Conservation (phyloP, 768 basidiomycete genomes). For the Strobilomyces dryophilus region DNA sequence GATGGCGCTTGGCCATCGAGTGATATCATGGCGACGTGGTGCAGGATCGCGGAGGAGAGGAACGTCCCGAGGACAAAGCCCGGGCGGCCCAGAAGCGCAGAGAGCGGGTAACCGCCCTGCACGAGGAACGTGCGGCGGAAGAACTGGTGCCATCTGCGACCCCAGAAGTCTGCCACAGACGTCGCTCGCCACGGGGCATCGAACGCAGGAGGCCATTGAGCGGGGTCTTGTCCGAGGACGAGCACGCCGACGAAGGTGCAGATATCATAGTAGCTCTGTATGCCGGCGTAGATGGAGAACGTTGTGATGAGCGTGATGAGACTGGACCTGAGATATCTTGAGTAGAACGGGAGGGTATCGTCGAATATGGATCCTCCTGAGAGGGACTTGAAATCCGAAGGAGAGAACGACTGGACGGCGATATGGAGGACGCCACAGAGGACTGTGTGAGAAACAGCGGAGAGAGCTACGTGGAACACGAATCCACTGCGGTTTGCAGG, state of each 20-base stretch:
- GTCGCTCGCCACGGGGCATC: background rate
- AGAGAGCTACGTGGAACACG: background rate
- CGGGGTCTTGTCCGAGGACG: background rate
- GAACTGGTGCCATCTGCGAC: background rate
- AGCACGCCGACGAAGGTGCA: background rate
- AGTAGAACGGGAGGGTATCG: background rate
- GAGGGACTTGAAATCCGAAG: too few relatives aligned
- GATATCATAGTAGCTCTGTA: background rate
- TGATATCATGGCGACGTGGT: too few relatives aligned
- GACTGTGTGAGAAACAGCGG: too few relatives aligned
- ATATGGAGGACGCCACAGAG: too few relatives aligned
- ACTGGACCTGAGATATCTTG: background rate
- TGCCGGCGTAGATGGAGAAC: background rate
- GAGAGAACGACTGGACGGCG: too few relatives aligned
- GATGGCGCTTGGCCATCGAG: too few relatives aligned
- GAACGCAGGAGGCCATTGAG: background rate
- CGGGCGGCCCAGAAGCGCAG: too few relatives aligned
- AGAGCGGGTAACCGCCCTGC: too few relatives aligned
- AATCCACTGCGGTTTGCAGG: background rate
- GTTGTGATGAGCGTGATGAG: background rate
- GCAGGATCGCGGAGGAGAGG: too few relatives aligned
- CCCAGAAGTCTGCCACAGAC: background rate
- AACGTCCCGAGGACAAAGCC: too few relatives aligned
- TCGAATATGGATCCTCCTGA: background rate
- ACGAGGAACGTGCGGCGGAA: too few relatives aligned